Base-by-base conservation (phyloP, 2,329 filamentous ascomycete genomes). In the Zalaria obscura region DNA sequence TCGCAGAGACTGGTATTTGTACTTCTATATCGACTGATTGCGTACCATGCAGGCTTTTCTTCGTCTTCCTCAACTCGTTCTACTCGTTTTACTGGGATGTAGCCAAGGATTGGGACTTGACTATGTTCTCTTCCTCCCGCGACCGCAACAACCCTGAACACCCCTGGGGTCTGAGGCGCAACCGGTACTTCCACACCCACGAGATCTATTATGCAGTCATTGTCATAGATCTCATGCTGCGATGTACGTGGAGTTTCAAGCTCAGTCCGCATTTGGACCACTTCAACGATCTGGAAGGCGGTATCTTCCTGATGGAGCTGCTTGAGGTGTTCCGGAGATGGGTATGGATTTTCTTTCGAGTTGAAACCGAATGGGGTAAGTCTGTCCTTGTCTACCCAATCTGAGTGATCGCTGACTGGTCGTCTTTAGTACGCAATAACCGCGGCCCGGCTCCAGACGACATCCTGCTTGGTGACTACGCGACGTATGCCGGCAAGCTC, bases 61-160 rank as follows among this genome's bases (percentile, higher is more conserved):
- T 81, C 35, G 82, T 85, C 27, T 66, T 86, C 29, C 56, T 91
- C 52, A 95, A 98, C 61, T 93, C 85, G 9, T 68, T 83, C 36
- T 98, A 94, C 64, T 87, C 83, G n/a, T 96, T 96, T 67, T 98
- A 91, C 69, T 98, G 91, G 91, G 91, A 98, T 55, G 78, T 96
- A 27, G 73, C 85, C 42, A 91, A 88, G 65, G 91, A 98, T 68
- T 98, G 91, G 91, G 91, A 96, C 56, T 70, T 98, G 47, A 84
- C 82, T 0, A 70, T 96, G 9, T 83, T 96, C 55, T 75, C 80
- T 3, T 36, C 47, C 1, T 59, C 69, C 2, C 58, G 65, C 9
- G 69, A 75, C 47, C 75, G 80, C 47, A 69, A 69, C 48, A 69
- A 72, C 7, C 71, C 72, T 2, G 75, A 81, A 26, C 74, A 88